Conservation (phyloP, 176 grass and related monocot genomes). For the Juncus effusus region DNA sequence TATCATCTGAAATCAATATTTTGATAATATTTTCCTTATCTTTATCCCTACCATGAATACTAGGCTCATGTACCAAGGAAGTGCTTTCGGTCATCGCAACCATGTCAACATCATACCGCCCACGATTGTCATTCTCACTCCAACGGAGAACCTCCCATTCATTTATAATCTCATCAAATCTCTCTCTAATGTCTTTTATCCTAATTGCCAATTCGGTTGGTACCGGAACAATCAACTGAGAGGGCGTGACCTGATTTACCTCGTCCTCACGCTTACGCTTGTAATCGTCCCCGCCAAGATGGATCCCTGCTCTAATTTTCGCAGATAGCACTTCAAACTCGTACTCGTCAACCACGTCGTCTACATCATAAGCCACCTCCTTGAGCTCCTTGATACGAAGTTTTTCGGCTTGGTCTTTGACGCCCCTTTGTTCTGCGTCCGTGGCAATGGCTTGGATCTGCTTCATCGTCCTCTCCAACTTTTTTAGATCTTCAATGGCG, state of each 20-base stretch:
- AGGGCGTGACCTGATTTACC: neutral
- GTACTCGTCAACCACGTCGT: constrained; percentile 1
- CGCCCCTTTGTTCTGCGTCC: neutral
- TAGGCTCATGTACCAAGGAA: constrained; percentile 7
- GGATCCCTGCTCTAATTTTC: neutral
- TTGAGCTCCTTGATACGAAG: neutral
- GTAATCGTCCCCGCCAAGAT: neutral
- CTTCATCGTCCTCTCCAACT: neutral
- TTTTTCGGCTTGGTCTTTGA: neutral
- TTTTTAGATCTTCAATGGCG: neutral
- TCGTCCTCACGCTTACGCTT: constrained; percentile 1
- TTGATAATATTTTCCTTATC: constrained; percentile 11
- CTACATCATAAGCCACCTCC: constrained; percentile 11
- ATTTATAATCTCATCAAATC: neutral
- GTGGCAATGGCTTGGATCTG: too few species aligned
- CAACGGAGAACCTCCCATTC: constrained; percentile 2
- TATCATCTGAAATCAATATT: neutral
- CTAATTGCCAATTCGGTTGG: neutral
- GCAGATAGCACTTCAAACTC: neutral
- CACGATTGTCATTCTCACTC: neutral
- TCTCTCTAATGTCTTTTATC: constrained; percentile 1
- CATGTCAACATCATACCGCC: neutral
- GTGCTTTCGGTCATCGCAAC: neutral
- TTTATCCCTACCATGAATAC: constrained; percentile 7
- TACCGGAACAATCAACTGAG: neutral